A percentile compares a stretch with the other conserved stretches of the same genome.
Evolutionary conservation across 1,284 basidiomycete genomes (phyloP).

Genomic region (Ganoderma sinense): DNA sequence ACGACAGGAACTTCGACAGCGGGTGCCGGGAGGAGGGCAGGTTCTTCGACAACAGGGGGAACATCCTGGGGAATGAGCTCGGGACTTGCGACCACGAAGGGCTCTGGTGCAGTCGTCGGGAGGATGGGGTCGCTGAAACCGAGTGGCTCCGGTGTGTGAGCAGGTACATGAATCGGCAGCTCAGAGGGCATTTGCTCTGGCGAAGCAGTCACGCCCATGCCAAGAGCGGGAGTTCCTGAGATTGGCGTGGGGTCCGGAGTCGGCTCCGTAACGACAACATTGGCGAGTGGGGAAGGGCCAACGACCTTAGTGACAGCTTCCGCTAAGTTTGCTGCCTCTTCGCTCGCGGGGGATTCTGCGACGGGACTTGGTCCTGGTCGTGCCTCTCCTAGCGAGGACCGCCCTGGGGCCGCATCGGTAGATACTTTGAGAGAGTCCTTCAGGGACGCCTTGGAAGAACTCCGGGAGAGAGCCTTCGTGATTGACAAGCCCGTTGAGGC

Average conservation of each 20-base stretch:
- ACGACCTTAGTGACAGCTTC: slow-evolving; percentile 15
- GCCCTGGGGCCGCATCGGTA: slow-evolving; percentile 23
- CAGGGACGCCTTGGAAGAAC: slow-evolving; percentile 39
- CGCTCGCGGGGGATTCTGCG: slow-evolving; percentile 37
- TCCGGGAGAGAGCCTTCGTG: slow-evolving; percentile 40
- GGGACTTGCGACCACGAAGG: slow-evolving; percentile 19
- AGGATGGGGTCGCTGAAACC: slow-evolving; percentile 28
- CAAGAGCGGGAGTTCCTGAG: slow-evolving; percentile 10
- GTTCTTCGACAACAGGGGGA: slow-evolving; percentile 8
- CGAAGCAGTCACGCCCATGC: slow-evolving; percentile 14
- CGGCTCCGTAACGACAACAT: slow-evolving; percentile 15
- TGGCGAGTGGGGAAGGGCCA: slow-evolving; percentile 35
- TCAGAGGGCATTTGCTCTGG: slow-evolving; percentile 24
- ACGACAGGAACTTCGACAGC: neutral
- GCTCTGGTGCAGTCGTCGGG: slow-evolving; percentile 12
- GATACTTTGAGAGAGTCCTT: slow-evolving; percentile 28
- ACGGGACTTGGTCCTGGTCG: slow-evolving; percentile 34
- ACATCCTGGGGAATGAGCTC: slow-evolving; percentile 17
- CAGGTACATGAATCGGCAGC: slow-evolving; percentile 11
- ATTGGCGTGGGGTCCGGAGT: slow-evolving; percentile 13
- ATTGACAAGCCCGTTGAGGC: slow-evolving; percentile 55
- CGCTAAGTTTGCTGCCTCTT: slow-evolving; percentile 27
- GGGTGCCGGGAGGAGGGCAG: neutral
- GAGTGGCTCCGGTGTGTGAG: slow-evolving; percentile 17
- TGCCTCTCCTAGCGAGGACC: slow-evolving; percentile 20